Conservation (phyloP, 1,284 basidiomycete species). For the Cronartium quercuum region DNA sequence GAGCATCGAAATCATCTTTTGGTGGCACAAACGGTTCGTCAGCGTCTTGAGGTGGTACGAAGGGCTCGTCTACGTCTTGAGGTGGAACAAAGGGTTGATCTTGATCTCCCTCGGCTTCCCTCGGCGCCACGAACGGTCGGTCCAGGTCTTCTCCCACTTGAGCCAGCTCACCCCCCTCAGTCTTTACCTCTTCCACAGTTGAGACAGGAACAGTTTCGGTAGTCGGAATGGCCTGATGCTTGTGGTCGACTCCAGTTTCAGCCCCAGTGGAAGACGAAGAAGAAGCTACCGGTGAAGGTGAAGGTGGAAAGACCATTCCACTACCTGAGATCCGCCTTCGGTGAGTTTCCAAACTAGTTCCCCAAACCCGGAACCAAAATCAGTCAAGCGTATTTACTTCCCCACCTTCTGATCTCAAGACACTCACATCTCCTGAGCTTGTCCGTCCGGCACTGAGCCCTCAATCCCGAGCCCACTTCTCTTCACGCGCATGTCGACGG, state of each 20-base stretch:
- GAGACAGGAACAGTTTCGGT: conserved; percentile 1
- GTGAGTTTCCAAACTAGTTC: conserved; percentile 23
- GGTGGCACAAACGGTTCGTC: conserved; percentile 34
- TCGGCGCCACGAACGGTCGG: neutral
- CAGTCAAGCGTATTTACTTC: neutral
- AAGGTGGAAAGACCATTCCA: neutral
- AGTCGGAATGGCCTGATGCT: neutral
- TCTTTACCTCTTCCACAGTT: neutral
- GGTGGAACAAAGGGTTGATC: conserved; percentile 3
- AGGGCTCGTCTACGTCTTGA: neutral
- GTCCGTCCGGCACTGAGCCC: conserved; percentile 16
- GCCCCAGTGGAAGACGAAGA: neutral
- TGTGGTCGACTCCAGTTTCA: neutral
- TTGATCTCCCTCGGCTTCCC: neutral
- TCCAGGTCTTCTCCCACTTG: neutral
- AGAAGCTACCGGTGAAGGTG: neutral
- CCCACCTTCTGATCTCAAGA: neutral
- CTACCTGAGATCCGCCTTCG: conserved; percentile 9
- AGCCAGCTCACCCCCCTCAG: neutral
- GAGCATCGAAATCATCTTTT: neutral
- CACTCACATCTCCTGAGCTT: conserved; percentile 30
- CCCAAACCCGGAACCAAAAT: neutral
- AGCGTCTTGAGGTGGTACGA: neutral
- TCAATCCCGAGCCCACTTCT: conserved; percentile 32
- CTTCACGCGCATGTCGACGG: conserved; percentile 21